These are phyloP conservation scores for Suhomyces maxii DNA, from an alignment of 1,139 yeast genomes.

Conservation along the genomic window DNA sequence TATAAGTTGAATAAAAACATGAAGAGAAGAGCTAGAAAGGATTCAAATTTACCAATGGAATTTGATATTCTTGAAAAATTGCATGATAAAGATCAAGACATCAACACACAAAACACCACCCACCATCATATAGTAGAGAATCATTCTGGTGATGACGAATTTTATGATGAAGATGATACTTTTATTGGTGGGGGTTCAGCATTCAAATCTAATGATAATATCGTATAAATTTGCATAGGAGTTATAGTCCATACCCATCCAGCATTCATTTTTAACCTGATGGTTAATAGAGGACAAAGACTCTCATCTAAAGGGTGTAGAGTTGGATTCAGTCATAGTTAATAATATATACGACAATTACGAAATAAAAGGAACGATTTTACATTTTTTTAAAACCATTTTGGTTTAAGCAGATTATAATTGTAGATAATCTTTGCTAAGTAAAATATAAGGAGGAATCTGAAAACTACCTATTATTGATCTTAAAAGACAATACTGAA, in stretches of 20 bases:
- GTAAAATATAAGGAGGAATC: too few relatives aligned
- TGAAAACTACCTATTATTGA: too few relatives aligned
- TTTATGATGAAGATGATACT: slow-evolving; percentile 10
- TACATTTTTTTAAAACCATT: not conserved
- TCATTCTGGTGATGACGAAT: slow-evolving; percentile 7
- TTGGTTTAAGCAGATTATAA: too few relatives aligned
- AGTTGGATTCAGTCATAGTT: not conserved
- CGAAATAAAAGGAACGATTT: not conserved
- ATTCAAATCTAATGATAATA: slow-evolving; percentile 8
- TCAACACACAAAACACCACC: not conserved
- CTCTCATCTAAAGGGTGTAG: not conserved
- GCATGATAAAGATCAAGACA: slow-evolving; percentile 9
- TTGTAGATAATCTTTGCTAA: too few relatives aligned
- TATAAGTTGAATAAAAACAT: slow-evolving; percentile 14
- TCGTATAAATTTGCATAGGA: slow-evolving; percentile 9
- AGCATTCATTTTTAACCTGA: slow-evolving; percentile 2
- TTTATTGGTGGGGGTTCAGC: slow-evolving; percentile 4
- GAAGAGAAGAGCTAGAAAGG: slow-evolving; percentile 53
- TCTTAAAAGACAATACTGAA: too few relatives aligned
- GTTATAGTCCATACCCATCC: not conserved
- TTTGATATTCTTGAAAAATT: slow-evolving; percentile 34
- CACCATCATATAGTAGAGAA: not conserved
- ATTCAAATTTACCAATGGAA: slow-evolving; percentile 49
- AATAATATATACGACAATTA: not conserved
- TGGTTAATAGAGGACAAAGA: not conserved